phyloP scores from a whole-genome alignment of 805 yeast genomes.

The Ogataea zsoltii region DNA sequence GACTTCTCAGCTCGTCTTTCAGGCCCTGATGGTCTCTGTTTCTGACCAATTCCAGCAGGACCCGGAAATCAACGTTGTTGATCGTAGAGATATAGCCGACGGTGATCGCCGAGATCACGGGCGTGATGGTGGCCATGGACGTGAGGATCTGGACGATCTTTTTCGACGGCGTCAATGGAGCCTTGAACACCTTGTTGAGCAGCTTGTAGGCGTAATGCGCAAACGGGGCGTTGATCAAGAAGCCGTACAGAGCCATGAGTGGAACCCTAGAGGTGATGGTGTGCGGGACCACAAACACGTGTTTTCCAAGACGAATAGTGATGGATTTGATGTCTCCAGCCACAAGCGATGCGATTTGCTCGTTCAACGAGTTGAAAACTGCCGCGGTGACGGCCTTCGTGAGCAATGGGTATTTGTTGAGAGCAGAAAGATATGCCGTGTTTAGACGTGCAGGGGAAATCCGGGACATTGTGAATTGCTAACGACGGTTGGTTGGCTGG shows the following conservation, averaged over 20 bases:
- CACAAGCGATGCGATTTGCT: conserved; percentile 51
- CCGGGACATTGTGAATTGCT: too few species aligned
- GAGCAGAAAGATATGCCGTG: conserved; percentile 36
- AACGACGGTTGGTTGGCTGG: too few species aligned
- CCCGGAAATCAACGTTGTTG: conserved; percentile 32
- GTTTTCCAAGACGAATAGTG: conserved; percentile 17
- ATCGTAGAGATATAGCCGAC: conserved; percentile 55
- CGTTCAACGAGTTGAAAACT: conserved; percentile 55
- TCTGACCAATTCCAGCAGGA: conserved; percentile 6
- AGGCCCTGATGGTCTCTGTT: conserved; percentile 12
- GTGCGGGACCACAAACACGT: conserved; percentile 36
- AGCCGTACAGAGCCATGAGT: conserved; percentile 58
- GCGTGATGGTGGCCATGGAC: conserved; percentile 56
- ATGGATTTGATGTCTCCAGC: conserved; percentile 45
- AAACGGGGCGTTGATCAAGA: conserved; percentile 55
- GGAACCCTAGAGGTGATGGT: conserved; percentile 47
- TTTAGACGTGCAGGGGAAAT: conserved; percentile 9
- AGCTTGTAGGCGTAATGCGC: conserved; percentile 53
- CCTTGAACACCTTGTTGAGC: conserved; percentile 45
- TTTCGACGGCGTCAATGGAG: conserved; percentile 40
- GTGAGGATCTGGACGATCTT: conserved; percentile 52
- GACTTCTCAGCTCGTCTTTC: conserved; percentile 15
- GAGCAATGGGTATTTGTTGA: conserved; percentile 52
- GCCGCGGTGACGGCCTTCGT: conserved; percentile 63
- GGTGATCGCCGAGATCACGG: conserved; percentile 48